Percentiles rank a stretch among this genome's conserved stretches.
Conservation (phyloP, 345 rosid species). For the Arabis alpina region DNA sequence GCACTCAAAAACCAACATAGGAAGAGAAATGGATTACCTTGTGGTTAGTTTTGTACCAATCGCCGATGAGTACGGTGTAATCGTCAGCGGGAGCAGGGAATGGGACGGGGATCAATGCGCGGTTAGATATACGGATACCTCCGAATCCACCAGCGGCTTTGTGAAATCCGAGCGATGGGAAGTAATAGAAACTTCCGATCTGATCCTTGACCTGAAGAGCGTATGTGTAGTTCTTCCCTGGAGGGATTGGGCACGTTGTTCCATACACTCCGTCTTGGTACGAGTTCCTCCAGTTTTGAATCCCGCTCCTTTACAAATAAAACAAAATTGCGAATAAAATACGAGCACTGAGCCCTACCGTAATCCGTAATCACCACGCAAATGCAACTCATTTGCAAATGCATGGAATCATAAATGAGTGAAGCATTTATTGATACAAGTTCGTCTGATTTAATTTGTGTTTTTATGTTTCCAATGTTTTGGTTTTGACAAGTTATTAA, state of each 20-base stretch:
- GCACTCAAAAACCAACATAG: too few relatives aligned
- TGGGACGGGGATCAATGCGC: constrained; percentile 56
- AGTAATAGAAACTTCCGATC: constrained; percentile 33
- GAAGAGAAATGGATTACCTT: constrained; percentile 44
- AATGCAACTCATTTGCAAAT: too few relatives aligned
- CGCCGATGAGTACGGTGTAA: constrained; percentile 68
- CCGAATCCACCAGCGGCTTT: constrained; percentile 67
- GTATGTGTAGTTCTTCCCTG: constrained; percentile 45
- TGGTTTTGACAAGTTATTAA: too few relatives aligned
- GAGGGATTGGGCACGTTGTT: constrained; percentile 83
- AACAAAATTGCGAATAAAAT: not conserved
- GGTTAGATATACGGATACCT: constrained; percentile 60
- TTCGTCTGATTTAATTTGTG: too few relatives aligned
- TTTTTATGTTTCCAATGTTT: too few relatives aligned
- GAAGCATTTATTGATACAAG: too few relatives aligned
- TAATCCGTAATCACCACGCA: too few relatives aligned
- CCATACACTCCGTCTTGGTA: constrained; percentile 75
- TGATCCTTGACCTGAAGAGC: constrained; percentile 29
- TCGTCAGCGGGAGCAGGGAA: constrained; percentile 56
- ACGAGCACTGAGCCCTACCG: too few relatives aligned
- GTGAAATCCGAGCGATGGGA: constrained; percentile 29
- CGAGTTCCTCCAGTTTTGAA: constrained; percentile 36
- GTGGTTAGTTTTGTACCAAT: constrained; percentile 68
- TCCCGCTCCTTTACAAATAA: constrained; percentile 20
- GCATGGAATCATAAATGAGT: too few relatives aligned